These are phyloP conservation scores for Ceratocystis alfenasii DNA, from an alignment of 2,329 filamentous ascomycete genomes.

Conservation along the genomic window DNA sequence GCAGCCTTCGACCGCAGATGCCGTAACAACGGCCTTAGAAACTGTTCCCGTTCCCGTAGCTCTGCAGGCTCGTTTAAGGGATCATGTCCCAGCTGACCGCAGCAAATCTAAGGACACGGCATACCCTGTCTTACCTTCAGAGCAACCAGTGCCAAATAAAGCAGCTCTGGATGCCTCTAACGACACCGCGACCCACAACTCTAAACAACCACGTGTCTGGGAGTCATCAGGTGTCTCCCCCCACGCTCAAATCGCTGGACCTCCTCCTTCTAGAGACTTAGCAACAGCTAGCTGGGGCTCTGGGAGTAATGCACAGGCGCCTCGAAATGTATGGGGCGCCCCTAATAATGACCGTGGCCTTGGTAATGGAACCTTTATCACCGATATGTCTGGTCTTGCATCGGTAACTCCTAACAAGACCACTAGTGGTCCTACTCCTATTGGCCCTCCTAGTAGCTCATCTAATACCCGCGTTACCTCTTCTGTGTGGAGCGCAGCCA, in stretches of 20 bases:
- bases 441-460: slow-evolving; percentile 30
- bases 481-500: not conserved
- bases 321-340: slow-evolving; percentile 61
- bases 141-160: not conserved
- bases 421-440: slow-evolving; percentile 36
- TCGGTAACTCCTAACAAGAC: slow-evolving; percentile 24
- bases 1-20: not conserved
- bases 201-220: slow-evolving; percentile 17
- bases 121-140: not conserved
- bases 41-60: slow-evolving; percentile 6
- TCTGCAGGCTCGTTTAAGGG: slow-evolving; percentile 3
- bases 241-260: slow-evolving; percentile 15
- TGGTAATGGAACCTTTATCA: slow-evolving; percentile 65
- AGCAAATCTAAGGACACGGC: not conserved
- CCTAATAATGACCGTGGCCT: slow-evolving; percentile 59
- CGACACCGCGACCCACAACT: not conserved
- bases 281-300: slow-evolving; percentile 33
- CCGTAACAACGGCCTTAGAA: not conserved
- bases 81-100: not conserved
- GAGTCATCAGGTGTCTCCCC: slow-evolving; percentile 15
- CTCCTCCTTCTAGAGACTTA: slow-evolving; percentile 16
- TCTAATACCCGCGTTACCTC: not conserved
- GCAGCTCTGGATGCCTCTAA: not conserved
- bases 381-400: slow-evolving; percentile 38
- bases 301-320: slow-evolving; percentile 32